Conservation (phyloP, 768 basidiomycete species). For the Rhizopogon salebrosus region DNA sequence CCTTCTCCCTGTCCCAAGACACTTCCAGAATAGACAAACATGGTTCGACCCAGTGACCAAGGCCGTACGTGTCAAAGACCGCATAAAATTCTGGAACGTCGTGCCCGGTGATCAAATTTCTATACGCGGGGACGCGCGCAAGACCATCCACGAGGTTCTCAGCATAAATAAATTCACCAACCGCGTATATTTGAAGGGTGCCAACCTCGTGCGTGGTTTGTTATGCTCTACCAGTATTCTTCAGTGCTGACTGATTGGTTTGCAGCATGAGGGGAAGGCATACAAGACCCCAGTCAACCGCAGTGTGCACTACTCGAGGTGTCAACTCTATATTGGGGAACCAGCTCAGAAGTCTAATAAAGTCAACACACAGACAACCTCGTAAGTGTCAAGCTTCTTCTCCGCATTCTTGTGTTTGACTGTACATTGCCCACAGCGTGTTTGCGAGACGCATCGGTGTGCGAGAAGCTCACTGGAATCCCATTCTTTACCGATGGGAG, state of each 20-base stretch:
- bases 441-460: constrained; percentile 71
- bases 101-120: constrained; percentile 80
- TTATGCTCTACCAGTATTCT: not conserved
- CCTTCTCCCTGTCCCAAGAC: constrained; percentile 54
- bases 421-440: constrained; percentile 41
- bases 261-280: constrained; percentile 13
- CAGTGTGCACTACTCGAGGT: constrained; percentile 69
- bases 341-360: constrained; percentile 56
- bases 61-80: constrained; percentile 55
- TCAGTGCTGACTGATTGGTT: not conserved
- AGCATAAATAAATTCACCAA: constrained; percentile 73
- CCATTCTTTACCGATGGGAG: constrained; percentile 47
- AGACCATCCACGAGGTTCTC: constrained; percentile 61
- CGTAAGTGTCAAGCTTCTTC: constrained; percentile 36
- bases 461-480: constrained; percentile 56
- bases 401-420: not conserved
- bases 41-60: constrained; percentile 42
- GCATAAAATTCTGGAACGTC: constrained; percentile 85
- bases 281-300: constrained; percentile 22
- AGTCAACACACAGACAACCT: no score
- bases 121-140: constrained; percentile 57
- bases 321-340: constrained; percentile 73
- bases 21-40: constrained; percentile 40
- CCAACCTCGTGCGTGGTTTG: constrained; percentile 24
- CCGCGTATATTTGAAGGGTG: constrained; percentile 50